Base-by-base conservation (phyloP, 345 rosid genomes). In the Rhizophora mangle region DNA sequence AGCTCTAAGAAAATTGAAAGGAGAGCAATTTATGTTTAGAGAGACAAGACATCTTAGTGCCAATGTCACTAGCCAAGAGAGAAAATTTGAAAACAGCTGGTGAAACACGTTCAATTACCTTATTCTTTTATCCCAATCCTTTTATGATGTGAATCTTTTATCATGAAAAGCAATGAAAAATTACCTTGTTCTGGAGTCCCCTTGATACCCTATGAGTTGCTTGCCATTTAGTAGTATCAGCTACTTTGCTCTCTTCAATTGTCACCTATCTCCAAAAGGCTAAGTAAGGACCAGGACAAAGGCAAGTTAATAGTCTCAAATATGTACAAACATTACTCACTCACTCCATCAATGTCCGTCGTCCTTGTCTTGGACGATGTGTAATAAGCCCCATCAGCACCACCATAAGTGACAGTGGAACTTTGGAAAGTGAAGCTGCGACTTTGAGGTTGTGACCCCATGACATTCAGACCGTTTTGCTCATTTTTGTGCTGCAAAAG, bases 271-370 rank as follows among this genome's bases (percentile, higher is more conserved):
- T 63, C 67, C 16, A 77, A 3, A 65, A 22, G 46, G 20, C 54
- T 16, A 54, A 15, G 30, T 68, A 8, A 54, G 63, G 59, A 6
- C 34, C 16, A 29, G 18, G 30, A 49, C 52, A 1, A 59, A 43
- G 22, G 46, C 54, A 65, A 39, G 62, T 22, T 62, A 69, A 54
- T 19, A 36, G 16, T 72, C 47, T 20, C 18, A 70, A 16, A 26
- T 53, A 52, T 30, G 58, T 39, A 72, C n/a, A 46, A 43, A 53
- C 63, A 39, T 24, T 30, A 84, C 88, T 73, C 69, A 84, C 88
- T 73, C 69, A 92, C 99, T 74, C 99, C 99, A 81, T 95, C 96
- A 81, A 88, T 83, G 67, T 98, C 98, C 0, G 79, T 70, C 79
- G 96, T 87, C 83, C 89, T 87, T n/a, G 88, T 85, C 64, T 72